These are phyloP conservation scores for Saksenaea oblongispora DNA, from an alignment of 371 early-diverging fungal genomes.

Conservation along the genomic window DNA sequence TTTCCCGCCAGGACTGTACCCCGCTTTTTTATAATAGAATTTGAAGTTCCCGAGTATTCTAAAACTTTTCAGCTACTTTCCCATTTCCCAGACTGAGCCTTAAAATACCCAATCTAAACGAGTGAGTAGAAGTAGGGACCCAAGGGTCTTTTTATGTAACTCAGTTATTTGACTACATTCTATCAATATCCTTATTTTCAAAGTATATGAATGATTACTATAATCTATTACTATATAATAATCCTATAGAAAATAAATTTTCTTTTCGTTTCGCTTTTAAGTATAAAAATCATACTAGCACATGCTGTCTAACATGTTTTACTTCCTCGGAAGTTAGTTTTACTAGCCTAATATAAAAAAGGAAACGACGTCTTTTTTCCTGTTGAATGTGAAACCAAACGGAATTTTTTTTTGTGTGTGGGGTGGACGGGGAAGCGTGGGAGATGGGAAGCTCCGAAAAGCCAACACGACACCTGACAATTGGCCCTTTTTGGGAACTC, in stretches of 20 bases:
- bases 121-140: slow-evolving; percentile 1
- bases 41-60: not conserved
- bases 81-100: slow-evolving; percentile 6
- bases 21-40: not conserved
- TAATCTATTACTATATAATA: not conserved
- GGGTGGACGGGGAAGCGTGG: slow-evolving; percentile 6
- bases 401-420: slow-evolving; percentile 14
- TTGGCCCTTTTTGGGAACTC: not conserved
- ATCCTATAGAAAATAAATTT: not conserved
- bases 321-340: not conserved
- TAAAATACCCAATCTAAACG: not conserved
- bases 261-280: not conserved
- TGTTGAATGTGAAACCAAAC: slow-evolving; percentile 8
- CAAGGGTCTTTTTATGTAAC: slow-evolving; percentile 5
- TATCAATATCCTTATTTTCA: not conserved
- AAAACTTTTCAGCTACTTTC: not conserved
- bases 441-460: not conserved
- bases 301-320: not conserved
- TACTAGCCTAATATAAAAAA: not conserved
- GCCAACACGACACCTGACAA: slow-evolving; percentile 2
- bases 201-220: not conserved
- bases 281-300: not conserved
- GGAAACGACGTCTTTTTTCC: not conserved
- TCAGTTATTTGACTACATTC: not conserved
- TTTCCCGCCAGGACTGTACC: not conserved